phyloP scores from a whole-genome alignment of 2,329 filamentous ascomycete species.

The Hymenotorrendiella dingleyae region DNA sequence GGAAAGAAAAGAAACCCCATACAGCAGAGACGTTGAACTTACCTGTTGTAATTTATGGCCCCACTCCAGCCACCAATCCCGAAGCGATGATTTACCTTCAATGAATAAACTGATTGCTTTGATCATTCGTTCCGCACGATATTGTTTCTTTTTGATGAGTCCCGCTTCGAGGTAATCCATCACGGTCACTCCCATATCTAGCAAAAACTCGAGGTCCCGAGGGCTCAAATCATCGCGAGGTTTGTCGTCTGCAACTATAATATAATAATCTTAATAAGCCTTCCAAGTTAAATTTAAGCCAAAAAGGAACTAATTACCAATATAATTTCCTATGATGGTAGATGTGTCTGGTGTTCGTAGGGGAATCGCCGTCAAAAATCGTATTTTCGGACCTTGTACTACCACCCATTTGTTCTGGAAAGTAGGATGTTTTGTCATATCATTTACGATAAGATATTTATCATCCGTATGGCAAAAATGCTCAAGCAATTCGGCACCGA shows the following conservation, averaged over 20 bases:
- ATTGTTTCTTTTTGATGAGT: slow-evolving; percentile 45
- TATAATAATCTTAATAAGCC: too few relatives aligned
- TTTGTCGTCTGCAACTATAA: slow-evolving; percentile 54
- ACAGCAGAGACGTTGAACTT: too few relatives aligned
- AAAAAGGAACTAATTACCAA: too few relatives aligned
- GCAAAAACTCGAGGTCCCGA: slow-evolving; percentile 47
- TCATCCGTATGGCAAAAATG: slow-evolving; percentile 16
- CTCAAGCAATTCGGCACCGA: slow-evolving; percentile 15
- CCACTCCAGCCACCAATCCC: slow-evolving; percentile 27
- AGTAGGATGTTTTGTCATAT: slow-evolving; percentile 34
- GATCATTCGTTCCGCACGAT: slow-evolving; percentile 47
- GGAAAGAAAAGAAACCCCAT: too few relatives aligned
- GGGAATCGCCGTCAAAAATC: slow-evolving; percentile 55
- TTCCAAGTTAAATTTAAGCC: too few relatives aligned
- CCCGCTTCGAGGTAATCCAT: slow-evolving; percentile 57
- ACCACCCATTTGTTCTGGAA: slow-evolving; percentile 35
- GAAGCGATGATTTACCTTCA: slow-evolving; percentile 40
- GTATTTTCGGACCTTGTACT: slow-evolving; percentile 29
- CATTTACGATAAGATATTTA: slow-evolving; percentile 30
- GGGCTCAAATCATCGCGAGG: slow-evolving; percentile 44
- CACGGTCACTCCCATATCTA: slow-evolving; percentile 48
- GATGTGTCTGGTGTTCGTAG: slow-evolving; percentile 49
- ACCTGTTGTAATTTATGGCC: slow-evolving; percentile 21
- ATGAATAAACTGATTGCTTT: slow-evolving; percentile 49
- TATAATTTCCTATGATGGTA: slow-evolving; percentile 54